Base-by-base conservation (phyloP, 2,329 filamentous ascomycete species). In the Camptophora hylomeconis region DNA sequence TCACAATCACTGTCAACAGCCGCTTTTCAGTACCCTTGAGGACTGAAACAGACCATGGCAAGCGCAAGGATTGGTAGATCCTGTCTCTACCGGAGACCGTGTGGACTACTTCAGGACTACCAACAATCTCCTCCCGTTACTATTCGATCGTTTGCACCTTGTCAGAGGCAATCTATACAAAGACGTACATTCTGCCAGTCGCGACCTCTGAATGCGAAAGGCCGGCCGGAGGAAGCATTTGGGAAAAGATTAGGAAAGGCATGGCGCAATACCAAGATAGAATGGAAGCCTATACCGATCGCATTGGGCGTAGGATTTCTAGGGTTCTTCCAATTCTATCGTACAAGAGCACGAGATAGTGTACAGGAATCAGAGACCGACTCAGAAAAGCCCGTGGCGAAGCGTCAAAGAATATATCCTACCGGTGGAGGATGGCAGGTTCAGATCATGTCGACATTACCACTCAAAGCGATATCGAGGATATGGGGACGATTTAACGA, bases 401-500 rank as follows among this genome's bases (percentile, higher is more conserved):
- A 56, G 47, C 61, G 72, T 38, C 60, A 69, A 26, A 68, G 75
- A 35, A 73, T 92, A 46, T 69, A 80, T 20, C 83, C 81, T 2
- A 80, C 81, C 32, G 86, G 86, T 15, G 83, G 86, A 53, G 40
- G 40, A 20, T 93, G 86, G 81, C 81, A 87, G 49, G 81, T 94
- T 28, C 80, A 86, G 51, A 71, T 94, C 51, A 92, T 94, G 80
- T 92, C 83, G 5, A 92, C 83, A 2, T 61, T 94, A 36, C 86
- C 86, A 18, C 64, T 94, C 38, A 94, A 94, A 59, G 84, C 82
- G 19, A 68, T 94, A 24, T 93, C 84, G 18, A 72, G 86, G 25
- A 50, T 92, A 39, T 94, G 86, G 86, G 86, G 86, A 20, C 72
- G 67, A 28, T 92, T 94, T 62, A 94, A 94, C 53, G 84, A 92